A percentile compares a stretch with the other conserved stretches of the same genome.
Evolutionary conservation across 768 basidiomycete species (phyloP).

Genomic region (Galerina sulciceps): DNA sequence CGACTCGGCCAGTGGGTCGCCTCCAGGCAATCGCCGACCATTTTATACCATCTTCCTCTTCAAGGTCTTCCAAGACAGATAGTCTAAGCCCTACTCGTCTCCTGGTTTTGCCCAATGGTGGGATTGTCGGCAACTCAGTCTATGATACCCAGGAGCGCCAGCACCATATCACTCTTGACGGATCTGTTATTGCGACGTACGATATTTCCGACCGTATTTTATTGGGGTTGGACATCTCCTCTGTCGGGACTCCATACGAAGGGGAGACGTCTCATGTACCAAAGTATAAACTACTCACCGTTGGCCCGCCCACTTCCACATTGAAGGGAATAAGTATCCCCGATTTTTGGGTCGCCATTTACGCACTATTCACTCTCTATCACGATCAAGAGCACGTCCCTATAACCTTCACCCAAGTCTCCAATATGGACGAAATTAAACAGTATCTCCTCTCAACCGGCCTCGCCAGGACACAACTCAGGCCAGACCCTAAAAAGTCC

Average conservation of each 20-base stretch:
- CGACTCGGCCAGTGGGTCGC: slow-evolving; percentile 16
- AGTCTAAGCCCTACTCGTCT: slow-evolving; percentile 25
- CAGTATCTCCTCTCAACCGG: slow-evolving; percentile 44
- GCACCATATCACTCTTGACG: slow-evolving; percentile 27
- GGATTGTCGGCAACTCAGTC: slow-evolving; percentile 19
- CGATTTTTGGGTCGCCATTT: slow-evolving; percentile 45
- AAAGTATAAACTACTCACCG: slow-evolving; percentile 27
- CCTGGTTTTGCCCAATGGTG: slow-evolving; percentile 32
- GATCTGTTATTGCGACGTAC: slow-evolving; percentile 22
- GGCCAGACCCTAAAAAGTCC: slow-evolving; percentile 6
- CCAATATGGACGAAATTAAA: slow-evolving; percentile 34
- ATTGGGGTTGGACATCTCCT: slow-evolving; percentile 28
- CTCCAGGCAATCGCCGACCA: slow-evolving; percentile 28
- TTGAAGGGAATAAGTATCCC: slow-evolving; percentile 24
- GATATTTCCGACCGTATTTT: slow-evolving; percentile 7
- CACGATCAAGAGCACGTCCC: slow-evolving; percentile 46
- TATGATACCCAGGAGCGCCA: slow-evolving; percentile 10
- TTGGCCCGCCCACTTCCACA: slow-evolving; percentile 16
- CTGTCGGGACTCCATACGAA: slow-evolving; percentile 32
- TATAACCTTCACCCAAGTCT: slow-evolving; percentile 32
- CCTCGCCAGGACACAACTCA: slow-evolving; percentile 29
- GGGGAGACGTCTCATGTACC: slow-evolving; percentile 32
- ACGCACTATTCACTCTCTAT: slow-evolving; percentile 43
- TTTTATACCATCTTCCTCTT: slow-evolving; percentile 8
- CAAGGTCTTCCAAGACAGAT: not conserved